Base-by-base conservation (phyloP, 345 rosid species). In the Aurinia saxatilis region DNA sequence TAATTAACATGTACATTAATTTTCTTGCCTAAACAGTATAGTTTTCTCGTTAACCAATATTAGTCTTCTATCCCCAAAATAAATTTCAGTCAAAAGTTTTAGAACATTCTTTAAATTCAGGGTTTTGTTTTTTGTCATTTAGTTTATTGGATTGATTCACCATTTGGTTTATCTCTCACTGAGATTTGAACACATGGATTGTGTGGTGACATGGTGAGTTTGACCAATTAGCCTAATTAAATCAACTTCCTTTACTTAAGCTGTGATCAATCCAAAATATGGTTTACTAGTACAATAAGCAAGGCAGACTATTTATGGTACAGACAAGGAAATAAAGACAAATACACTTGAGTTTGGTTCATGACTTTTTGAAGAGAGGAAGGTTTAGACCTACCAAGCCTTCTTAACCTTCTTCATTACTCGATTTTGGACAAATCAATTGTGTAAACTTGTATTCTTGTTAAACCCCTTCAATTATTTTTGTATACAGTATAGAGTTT, bases 11-110 rank as follows among this genome's bases (percentile, higher is more conserved):
- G 5, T 18, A 9, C 63, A 29, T 7, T 39, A 39, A 30, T 0
- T 47, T 48, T 70, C 74, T 33, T 62, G 53, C 69, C 74, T 63
- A 63, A 23, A 54, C 25, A 46, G 52, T 51, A 23, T 53, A 53
- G 3, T 18, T 53, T 52, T 61, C 62, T 53, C 63, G 68, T 61
- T 69, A 60, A 69, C 18, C 67, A 44, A 60, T n/a, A 44, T 17
- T 60, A 11, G 59, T 42, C 47, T 34, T 33, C 47, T 5, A 23
- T 31, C 14, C 40, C 21, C 34, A 27, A 33, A 50, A 41, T 1
- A 59, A 50, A 23, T 23, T 11, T 42, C 31, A 50, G 50, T 19
- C 42, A 35, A 7, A 60, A 7, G 35, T 50, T 39, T 55, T 11
- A 34, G 70, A 54, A 35, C 39, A 45, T 55, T 55, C 36, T 44